phyloP scores from a whole-genome alignment of 1,284 basidiomycete species.

The Sphaerobolus stellatus region DNA sequence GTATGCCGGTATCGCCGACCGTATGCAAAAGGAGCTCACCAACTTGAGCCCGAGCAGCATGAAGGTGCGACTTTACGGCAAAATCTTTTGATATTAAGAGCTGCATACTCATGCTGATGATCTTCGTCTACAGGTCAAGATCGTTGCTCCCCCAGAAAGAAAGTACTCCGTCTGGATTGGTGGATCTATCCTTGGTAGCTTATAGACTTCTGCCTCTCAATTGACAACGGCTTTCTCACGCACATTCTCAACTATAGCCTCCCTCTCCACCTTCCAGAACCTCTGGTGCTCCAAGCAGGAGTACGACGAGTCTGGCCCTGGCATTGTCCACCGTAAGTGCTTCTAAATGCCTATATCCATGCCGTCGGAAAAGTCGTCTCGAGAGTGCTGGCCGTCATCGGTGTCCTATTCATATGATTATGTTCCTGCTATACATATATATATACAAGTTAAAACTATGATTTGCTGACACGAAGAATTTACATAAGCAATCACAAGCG shows the following conservation, averaged over 20 bases:
- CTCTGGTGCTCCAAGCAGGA: slow-evolving; percentile 92
- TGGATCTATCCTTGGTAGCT: slow-evolving; percentile 79
- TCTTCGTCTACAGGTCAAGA: slow-evolving; percentile 78
- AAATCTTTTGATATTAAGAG: background rate
- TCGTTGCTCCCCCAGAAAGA: slow-evolving; percentile 88
- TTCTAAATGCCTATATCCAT: too few species aligned
- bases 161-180: slow-evolving; percentile 99
- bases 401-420: too few species aligned
- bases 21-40: slow-evolving; percentile 98
- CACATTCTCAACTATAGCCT: slow-evolving; percentile 46
- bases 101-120: background rate
- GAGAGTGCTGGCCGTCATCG: too few species aligned
- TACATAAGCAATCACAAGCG: too few species aligned
- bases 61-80: slow-evolving; percentile 75
- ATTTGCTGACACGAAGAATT: too few species aligned
- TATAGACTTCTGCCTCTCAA: background rate
- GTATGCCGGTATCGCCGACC: slow-evolving; percentile 96
- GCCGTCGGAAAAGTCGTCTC: too few species aligned
- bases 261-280: slow-evolving; percentile 95
- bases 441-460: too few species aligned
- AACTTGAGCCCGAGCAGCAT: slow-evolving; percentile 81
- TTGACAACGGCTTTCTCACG: background rate
- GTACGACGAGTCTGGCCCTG: slow-evolving; percentile 86
- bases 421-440: too few species aligned
- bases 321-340: slow-evolving; percentile 85